Base-by-base conservation (phyloP, 2,329 filamentous ascomycete species). In the Pseudomassariella vexata region DNA sequence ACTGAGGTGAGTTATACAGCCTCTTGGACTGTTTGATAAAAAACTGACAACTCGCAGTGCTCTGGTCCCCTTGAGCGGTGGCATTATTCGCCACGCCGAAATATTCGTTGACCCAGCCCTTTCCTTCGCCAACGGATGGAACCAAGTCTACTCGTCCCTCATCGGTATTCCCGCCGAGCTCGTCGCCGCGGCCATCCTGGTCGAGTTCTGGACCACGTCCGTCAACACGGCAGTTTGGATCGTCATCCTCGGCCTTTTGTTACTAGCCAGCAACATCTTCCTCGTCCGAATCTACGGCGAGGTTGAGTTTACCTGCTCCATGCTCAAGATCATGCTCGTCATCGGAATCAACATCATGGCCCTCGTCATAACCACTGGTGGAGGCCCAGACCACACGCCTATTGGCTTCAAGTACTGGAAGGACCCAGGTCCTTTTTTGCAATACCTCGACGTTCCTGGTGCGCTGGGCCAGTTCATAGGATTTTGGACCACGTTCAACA, bases 321-420 rank as follows among this genome's bases (percentile, higher is more conserved):
- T 22, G 18, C 26, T 38, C 21, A 38, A 38, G 22, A 40, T 37
- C 17, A 25, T 42, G 28, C 59, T 60, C 1, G 60, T 73, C 49
- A 72, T 73, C 36, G 63, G 71, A 12, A 32, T 68, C 22, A 63
- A 68, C 31, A 67, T 73, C 20, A 40, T 65, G 7, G 67, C 62
- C 3, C 54, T 70, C 22, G 57, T 72, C 25, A 53, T 71, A 18
- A 65, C 65, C 38, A 50, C 68, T 3, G 68, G 68, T 14, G 68
- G 68, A 34, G 68, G 65, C 6, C 67, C 68, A 3, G 60, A 68
- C 34, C 56, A 65, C 42, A 63, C 70, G 39, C 55, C 62, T 24
- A 68, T 64, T 38, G 68, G 68, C 3, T 71, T 71, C 46, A 53
- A 63, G 16, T 72, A 68, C 49, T 72, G 68, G 67, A 62, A 62